Evolutionary conservation across 352 stramenopile genomes (phyloP).

Genomic region (Globisporangium okanoganense): DNA sequence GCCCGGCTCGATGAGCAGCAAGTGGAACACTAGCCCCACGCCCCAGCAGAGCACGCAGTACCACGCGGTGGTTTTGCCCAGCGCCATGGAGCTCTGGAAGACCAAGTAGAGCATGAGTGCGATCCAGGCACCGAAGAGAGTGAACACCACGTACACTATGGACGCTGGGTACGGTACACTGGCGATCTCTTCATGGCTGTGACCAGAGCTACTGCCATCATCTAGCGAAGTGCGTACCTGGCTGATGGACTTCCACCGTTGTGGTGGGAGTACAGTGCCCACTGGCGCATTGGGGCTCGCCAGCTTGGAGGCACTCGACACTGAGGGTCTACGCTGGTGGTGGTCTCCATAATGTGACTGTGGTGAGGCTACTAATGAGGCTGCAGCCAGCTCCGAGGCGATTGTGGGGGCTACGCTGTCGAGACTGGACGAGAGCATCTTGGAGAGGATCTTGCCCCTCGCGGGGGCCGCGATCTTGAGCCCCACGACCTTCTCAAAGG

Average conservation of each 20-base stretch:
- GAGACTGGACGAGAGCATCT: slow-evolving; percentile 51
- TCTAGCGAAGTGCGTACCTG: neutral
- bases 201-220: neutral
- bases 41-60: slow-evolving; percentile 46
- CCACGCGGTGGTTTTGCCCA: slow-evolving; percentile 49
- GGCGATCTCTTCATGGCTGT: slow-evolving; percentile 9
- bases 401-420: slow-evolving; percentile 49
- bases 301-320: slow-evolving; percentile 12
- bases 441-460: slow-evolving; percentile 60
- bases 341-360: neutral
- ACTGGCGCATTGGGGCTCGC: neutral
- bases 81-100: slow-evolving; percentile 34
- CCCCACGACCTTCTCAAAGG: slow-evolving; percentile 66
- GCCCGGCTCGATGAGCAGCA: slow-evolving; percentile 43
- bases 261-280: neutral
- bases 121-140: slow-evolving; percentile 37
- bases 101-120: slow-evolving; percentile 37
- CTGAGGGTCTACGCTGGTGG: neutral
- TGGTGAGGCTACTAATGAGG: slow-evolving; percentile 5
- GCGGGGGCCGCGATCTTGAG: slow-evolving; percentile 68
- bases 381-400: slow-evolving; percentile 34
- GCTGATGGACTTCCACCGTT: slow-evolving; percentile 10
- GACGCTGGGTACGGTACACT: slow-evolving; percentile 65
- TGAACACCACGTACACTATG: slow-evolving; percentile 54
- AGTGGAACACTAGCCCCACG: slow-evolving; percentile 41